Percentiles rank a stretch among this genome's conserved stretches.
Conservation (phyloP, 164 flowering plant species). For the Nelumbo lutea region DNA sequence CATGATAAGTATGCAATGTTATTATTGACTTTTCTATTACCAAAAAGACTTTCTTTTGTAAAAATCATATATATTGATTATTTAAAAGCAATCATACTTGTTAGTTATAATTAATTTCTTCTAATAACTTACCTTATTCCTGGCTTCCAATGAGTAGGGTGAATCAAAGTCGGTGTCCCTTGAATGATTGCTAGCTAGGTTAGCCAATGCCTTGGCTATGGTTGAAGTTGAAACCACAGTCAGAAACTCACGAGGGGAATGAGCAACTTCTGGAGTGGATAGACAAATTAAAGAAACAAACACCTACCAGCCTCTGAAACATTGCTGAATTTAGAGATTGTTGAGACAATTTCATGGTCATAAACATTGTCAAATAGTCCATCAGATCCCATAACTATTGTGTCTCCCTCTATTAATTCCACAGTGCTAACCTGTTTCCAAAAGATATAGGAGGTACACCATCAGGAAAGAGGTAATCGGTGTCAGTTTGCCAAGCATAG, state of each 20-base stretch:
- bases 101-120: not conserved
- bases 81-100: not conserved
- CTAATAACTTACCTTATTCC: conserved; percentile 43
- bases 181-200: conserved; percentile 69
- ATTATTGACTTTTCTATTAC: not conserved
- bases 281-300: conserved; percentile 1
- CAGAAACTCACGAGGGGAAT: no score
- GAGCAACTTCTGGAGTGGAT: not conserved
- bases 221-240: conserved; percentile 13
- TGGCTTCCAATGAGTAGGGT: conserved; percentile 76
- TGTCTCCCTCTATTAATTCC: conserved; percentile 67
- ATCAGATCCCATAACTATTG: conserved; percentile 83
- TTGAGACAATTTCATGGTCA: conserved; percentile 67
- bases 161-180: conserved; percentile 68
- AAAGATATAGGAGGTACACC: not conserved
- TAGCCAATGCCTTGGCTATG: conserved; percentile 86
- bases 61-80: no score
- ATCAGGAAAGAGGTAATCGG: not conserved
- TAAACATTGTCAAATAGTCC: conserved; percentile 91
- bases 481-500: not conserved
- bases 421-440: conserved; percentile 50
- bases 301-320: conserved; percentile 64
- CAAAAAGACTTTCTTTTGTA: no score
- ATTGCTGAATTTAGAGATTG: conserved; percentile 31
- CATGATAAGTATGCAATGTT: not conserved